Percentiles rank a stretch among this genome's conserved stretches.
Conservation (phyloP, 306 rosid genomes). For the Astragalus membranaceus region DNA sequence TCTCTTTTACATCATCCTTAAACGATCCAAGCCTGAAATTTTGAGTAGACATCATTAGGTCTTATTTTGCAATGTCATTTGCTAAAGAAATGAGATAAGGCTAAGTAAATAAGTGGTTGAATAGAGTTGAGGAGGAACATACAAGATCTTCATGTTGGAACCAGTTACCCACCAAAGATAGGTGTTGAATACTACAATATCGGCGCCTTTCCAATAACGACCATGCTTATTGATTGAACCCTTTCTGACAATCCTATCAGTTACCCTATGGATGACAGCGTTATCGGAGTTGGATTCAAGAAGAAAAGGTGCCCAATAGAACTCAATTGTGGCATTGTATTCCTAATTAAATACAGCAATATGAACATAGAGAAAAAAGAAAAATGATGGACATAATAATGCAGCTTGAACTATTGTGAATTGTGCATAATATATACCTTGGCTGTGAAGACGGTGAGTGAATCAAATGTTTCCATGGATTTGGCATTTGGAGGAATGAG, state of each 20-base stretch:
- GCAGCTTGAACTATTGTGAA: neutral
- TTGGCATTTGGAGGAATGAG: slow-evolving; percentile 60
- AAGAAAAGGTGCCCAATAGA: slow-evolving; percentile 99
- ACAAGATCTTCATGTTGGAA: slow-evolving; percentile 77
- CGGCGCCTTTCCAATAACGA: slow-evolving; percentile 72
- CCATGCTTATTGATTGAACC: slow-evolving; percentile 89
- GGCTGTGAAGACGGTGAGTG: slow-evolving; percentile 81
- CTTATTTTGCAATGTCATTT: neutral
- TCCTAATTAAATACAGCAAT: slow-evolving; percentile 32
- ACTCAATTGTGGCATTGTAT: slow-evolving; percentile 89
- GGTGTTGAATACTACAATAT: slow-evolving; percentile 73
- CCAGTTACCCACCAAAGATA: slow-evolving; percentile 98
- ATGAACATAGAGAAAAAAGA: neutral
- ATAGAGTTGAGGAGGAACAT: slow-evolving; percentile 5
- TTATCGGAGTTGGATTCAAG: slow-evolving; percentile 86
- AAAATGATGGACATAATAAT: neutral
- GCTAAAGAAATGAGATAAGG: neutral
- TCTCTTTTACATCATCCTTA: slow-evolving; percentile 64
- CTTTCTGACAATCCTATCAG: slow-evolving; percentile 77
- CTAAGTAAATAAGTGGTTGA: neutral
- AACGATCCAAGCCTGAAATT: slow-evolving; percentile 70
- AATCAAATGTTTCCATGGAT: slow-evolving; percentile 83
- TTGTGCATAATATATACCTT: slow-evolving; percentile 36
- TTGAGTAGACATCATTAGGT: neutral
- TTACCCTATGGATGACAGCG: slow-evolving; percentile 71